phyloP scores from a whole-genome alignment of 2,329 filamentous ascomycete genomes.

The Sporothrix curviconia region DNA sequence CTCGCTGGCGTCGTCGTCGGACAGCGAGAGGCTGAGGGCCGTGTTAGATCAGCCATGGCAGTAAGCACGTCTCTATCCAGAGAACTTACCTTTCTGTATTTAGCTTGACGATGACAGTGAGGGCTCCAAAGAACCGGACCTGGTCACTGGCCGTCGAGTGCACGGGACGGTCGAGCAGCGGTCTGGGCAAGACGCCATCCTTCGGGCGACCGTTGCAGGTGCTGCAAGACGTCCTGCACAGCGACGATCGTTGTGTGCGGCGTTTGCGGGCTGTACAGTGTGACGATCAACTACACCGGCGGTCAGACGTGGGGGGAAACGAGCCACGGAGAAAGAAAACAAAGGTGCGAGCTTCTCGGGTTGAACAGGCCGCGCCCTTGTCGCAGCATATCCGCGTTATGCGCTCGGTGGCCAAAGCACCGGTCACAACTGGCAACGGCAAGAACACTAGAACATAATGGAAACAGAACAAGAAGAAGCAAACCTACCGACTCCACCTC shows the following conservation, averaged over 20 bases:
- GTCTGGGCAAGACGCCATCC: slow-evolving; percentile 83
- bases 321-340: too few species aligned
- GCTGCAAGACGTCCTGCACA: slow-evolving; percentile 68
- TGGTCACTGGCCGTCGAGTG: slow-evolving; percentile 57
- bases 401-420: too few species aligned
- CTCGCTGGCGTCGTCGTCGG: slow-evolving; percentile 50
- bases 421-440: too few species aligned
- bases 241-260: slow-evolving; percentile 40
- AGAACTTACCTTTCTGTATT: slow-evolving; percentile 71
- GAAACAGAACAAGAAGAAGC: neutral
- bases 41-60: neutral
- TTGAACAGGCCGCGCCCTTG: neutral
- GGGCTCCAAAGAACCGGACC: slow-evolving; percentile 83
- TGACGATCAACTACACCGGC: slow-evolving; percentile 37
- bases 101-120: slow-evolving; percentile 90
- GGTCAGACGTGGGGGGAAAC: neutral
- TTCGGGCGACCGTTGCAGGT: slow-evolving; percentile 68
- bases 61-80: too few species aligned
- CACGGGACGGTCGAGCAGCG: slow-evolving; percentile 44
- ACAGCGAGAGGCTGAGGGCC: slow-evolving; percentile 40
- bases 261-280: slow-evolving; percentile 46
- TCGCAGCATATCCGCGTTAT: neutral
- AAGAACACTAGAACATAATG: too few species aligned
- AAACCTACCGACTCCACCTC: slow-evolving; percentile 31
- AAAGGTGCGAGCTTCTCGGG: too few species aligned